Evolutionary conservation across 345 rosid species (phyloP).

Genomic region (Bruguiera sexangula): DNA sequence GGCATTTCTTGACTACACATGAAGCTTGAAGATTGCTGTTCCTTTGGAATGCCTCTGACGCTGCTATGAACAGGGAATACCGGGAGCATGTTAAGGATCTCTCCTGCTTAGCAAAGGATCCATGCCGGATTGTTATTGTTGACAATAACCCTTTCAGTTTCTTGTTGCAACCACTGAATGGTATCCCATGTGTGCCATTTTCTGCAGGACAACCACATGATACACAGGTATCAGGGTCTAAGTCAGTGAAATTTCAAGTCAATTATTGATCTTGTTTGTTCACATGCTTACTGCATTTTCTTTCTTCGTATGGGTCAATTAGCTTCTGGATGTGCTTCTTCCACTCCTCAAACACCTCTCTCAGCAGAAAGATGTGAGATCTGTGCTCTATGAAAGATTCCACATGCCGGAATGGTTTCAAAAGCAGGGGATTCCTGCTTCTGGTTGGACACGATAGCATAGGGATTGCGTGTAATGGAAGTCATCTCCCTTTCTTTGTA

Average conservation of each 20-base stretch:
- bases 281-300: constrained; percentile 5
- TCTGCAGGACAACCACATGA: constrained; percentile 78
- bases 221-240: constrained; percentile 52
- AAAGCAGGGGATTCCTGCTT: constrained; percentile 83
- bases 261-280: neutral
- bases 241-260: neutral
- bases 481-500: constrained; percentile 13
- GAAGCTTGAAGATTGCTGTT: constrained; percentile 1
- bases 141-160: constrained; percentile 99
- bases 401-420: constrained; percentile 97
- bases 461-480: neutral
- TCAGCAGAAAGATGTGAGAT: constrained; percentile 72
- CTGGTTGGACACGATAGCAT: constrained; percentile 37
- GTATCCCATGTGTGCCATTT: constrained; percentile 94
- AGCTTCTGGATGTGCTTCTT: constrained; percentile 91
- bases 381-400: constrained; percentile 66
- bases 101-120: constrained; percentile 66
- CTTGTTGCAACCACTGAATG: constrained; percentile 87
- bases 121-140: constrained; percentile 78
- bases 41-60: neutral
- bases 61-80: constrained; percentile 50
- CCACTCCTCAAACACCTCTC: constrained; percentile 93
- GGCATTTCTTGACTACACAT: neutral
- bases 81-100: constrained; percentile 97
- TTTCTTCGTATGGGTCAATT: constrained; percentile 11